A percentile compares a stretch with the other conserved stretches of the same genome.
Conservation (phyloP, 1,139 yeast species). For the Taphrina betulina region DNA sequence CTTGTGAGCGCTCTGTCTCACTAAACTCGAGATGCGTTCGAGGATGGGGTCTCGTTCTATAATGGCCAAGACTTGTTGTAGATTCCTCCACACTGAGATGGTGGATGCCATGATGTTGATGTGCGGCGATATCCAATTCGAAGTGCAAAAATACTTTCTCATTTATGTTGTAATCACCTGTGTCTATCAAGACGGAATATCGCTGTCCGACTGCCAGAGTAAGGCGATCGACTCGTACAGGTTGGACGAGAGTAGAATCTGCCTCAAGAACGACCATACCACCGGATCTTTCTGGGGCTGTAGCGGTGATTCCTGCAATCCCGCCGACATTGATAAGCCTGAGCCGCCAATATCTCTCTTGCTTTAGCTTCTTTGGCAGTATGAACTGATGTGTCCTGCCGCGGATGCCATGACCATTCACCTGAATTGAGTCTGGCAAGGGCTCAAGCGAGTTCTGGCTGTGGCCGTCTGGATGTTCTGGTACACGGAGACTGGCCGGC, state of each 20-base stretch:
- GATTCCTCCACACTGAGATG: too few relatives aligned
- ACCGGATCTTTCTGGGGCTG: not conserved
- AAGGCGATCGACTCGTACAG: constrained; percentile 53
- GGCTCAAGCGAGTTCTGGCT: constrained; percentile 43
- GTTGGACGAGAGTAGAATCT: constrained; percentile 62
- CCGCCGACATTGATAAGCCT: constrained; percentile 44
- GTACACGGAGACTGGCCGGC: constrained; percentile 47
- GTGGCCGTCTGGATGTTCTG: constrained; percentile 47
- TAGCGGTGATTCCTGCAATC: constrained; percentile 48
- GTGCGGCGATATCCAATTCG: constrained; percentile 39
- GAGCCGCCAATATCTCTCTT: constrained; percentile 38
- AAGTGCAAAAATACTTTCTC: constrained; percentile 39
- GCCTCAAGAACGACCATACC: constrained; percentile 52
- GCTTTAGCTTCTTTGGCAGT: constrained; percentile 41
- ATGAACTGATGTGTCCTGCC: constrained; percentile 37
- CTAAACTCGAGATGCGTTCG: too few relatives aligned
- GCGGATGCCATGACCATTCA: not conserved
- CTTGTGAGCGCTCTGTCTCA: too few relatives aligned
- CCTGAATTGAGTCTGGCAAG: not conserved
- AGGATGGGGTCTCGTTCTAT: too few relatives aligned
- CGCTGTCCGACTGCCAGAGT: constrained; percentile 67
- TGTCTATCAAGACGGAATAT: constrained; percentile 60
- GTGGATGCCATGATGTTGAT: too few relatives aligned
- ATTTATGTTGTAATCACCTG: constrained; percentile 50
- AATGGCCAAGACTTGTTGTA: too few relatives aligned